Conservation (phyloP, 768 basidiomycete genomes). For the Coprinellus aureogranulatus region DNA sequence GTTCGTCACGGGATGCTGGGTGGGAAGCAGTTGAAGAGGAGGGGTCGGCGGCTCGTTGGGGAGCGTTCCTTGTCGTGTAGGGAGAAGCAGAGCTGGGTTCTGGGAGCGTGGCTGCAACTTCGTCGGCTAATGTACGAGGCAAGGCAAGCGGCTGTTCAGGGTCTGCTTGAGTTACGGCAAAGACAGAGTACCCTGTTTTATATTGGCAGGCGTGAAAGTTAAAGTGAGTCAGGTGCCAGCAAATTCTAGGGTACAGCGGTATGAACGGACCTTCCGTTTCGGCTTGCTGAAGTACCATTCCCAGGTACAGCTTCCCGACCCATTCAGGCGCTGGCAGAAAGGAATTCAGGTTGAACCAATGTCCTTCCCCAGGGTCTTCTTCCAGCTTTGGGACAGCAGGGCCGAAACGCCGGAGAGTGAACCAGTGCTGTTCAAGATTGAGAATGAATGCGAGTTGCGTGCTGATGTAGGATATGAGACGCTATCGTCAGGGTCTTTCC, state of each 20-base stretch:
- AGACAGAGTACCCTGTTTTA: slow-evolving; percentile 72
- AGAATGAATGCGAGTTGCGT: slow-evolving; percentile 84
- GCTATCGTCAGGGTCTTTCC: not conserved
- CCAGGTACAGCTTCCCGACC: slow-evolving; percentile 79
- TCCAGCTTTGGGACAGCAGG: slow-evolving; percentile 38
- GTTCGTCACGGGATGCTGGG: slow-evolving; percentile 3
- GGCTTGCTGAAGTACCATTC: slow-evolving; percentile 84
- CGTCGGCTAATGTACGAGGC: slow-evolving; percentile 68
- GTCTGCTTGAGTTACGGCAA: slow-evolving; percentile 69
- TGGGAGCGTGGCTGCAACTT: slow-evolving; percentile 61
- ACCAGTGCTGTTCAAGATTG: slow-evolving; percentile 87
- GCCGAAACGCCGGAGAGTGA: slow-evolving; percentile 81
- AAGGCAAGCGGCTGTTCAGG: slow-evolving; percentile 51
- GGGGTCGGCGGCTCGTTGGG: slow-evolving; percentile 1
- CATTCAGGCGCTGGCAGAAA: slow-evolving; percentile 69
- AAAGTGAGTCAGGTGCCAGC: not conserved
- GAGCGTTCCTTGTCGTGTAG: not conserved
- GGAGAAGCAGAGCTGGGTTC: slow-evolving; percentile 43
- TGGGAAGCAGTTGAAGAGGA: not conserved
- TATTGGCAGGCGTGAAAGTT: not conserved
- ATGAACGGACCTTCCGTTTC: slow-evolving; percentile 68
- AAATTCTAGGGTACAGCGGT: not conserved
- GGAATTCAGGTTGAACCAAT: slow-evolving; percentile 92
- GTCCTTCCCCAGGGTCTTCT: slow-evolving; percentile 49
- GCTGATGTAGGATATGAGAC: slow-evolving; percentile 36